These are phyloP conservation scores for Proliferodiscus dingleyae DNA, from an alignment of 2,329 filamentous ascomycete genomes.

Conservation along the genomic window DNA sequence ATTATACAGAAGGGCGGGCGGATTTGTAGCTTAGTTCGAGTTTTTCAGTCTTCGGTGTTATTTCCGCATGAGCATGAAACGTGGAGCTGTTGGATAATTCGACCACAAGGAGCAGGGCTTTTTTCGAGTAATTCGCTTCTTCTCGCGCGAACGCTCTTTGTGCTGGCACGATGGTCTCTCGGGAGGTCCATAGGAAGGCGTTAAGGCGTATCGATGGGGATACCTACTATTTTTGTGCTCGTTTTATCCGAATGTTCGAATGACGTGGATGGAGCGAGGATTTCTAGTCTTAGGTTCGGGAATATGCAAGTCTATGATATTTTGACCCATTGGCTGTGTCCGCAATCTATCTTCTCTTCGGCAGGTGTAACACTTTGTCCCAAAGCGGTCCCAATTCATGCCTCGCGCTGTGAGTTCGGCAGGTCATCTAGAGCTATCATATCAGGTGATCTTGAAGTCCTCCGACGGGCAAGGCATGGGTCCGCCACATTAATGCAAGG, in stretches of 20 bases:
- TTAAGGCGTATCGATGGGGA: constrained; percentile 26
- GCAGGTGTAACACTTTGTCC: too few relatives aligned
- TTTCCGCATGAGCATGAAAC: constrained; percentile 6
- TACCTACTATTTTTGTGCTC: constrained; percentile 19
- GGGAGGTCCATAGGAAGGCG: constrained; percentile 24
- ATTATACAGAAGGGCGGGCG: constrained; percentile 3
- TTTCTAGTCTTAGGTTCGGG: neutral
- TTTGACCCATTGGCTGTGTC: too few relatives aligned
- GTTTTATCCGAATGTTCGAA: neutral
- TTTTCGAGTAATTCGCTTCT: constrained; percentile 21
- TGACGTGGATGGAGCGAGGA: neutral
- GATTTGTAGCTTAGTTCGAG: constrained; percentile 2
- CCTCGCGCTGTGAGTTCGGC: too few relatives aligned
- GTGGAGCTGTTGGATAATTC: constrained; percentile 6
- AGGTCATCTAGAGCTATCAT: too few relatives aligned
- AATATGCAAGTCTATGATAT: constrained; percentile 1
- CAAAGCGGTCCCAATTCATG: too few relatives aligned
- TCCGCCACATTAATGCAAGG: too few relatives aligned
- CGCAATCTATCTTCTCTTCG: too few relatives aligned
- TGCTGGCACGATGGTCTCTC: constrained; percentile 27
- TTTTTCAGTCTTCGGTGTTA: constrained; percentile 6
- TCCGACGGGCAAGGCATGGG: too few relatives aligned
- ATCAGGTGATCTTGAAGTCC: too few relatives aligned
- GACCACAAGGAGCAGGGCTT: constrained; percentile 1
- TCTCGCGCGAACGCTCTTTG: constrained; percentile 19